Evolutionary conservation across 1,139 yeast genomes (phyloP).

Genomic region (Pichia sp.): DNA sequence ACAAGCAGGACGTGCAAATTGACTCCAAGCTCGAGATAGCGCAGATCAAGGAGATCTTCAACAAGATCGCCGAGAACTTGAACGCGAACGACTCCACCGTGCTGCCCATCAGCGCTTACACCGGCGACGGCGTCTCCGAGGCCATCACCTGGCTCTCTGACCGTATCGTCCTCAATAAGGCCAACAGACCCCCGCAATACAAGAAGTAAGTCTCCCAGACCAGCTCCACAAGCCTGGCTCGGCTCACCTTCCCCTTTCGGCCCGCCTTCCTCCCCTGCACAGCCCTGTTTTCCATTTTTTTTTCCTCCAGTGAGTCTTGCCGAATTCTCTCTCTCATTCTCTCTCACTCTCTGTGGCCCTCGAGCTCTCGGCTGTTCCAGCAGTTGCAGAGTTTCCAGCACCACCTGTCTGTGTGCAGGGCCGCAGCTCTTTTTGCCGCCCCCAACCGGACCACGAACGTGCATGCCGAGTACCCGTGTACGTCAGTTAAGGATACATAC

Average conservation of each 20-base stretch:
- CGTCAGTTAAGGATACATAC: too few relatives aligned
- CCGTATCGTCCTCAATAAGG: constrained; percentile 72
- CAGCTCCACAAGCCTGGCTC: too few relatives aligned
- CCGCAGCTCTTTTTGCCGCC: not conserved
- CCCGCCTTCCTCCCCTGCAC: not conserved
- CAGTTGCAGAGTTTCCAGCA: too few relatives aligned
- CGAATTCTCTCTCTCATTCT: not conserved
- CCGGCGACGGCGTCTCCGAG: constrained; percentile 80
- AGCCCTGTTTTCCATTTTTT: not conserved
- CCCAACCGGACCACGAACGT: not conserved
- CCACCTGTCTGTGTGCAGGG: not conserved
- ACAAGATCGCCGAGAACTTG: constrained; percentile 72
- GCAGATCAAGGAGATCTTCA: constrained; percentile 75
- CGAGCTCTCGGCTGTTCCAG: not conserved
- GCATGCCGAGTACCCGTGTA: not conserved
- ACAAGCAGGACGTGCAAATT: constrained; percentile 74
- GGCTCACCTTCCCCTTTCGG: constrained; percentile 4
- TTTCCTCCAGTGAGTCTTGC: not conserved
- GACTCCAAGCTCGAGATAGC: constrained; percentile 73
- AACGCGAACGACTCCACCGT: constrained; percentile 90
- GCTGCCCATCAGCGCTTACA: constrained; percentile 82
- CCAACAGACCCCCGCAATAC: constrained; percentile 58
- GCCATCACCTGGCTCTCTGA: constrained; percentile 86
- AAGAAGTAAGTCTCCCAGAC: not conserved
- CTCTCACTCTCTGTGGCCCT: not conserved